Evolutionary conservation across 179 eudicot species (phyloP).

Genomic region (Sideroxylon spinosum): DNA sequence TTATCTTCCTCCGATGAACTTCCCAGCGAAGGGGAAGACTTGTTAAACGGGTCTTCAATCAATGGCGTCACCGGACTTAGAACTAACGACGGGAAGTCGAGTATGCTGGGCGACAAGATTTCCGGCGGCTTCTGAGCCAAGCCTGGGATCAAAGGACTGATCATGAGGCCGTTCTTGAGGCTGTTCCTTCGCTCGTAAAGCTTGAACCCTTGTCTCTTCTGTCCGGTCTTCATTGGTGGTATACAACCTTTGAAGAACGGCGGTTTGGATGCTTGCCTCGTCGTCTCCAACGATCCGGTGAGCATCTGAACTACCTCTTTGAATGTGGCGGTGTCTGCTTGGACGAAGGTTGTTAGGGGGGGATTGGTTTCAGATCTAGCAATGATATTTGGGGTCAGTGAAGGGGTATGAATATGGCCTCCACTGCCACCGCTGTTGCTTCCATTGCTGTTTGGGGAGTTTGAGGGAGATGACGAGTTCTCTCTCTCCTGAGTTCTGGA

Average conservation of each 20-base stretch:
- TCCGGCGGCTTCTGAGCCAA: constrained; percentile 20
- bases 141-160: constrained; percentile 32
- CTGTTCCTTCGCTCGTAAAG: constrained; percentile 57
- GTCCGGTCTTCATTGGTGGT: constrained; percentile 54
- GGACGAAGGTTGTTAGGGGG: constrained; percentile 58
- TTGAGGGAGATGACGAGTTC: constrained; percentile 28
- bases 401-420: constrained; percentile 24
- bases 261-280: constrained; percentile 21
- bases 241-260: constrained; percentile 24
- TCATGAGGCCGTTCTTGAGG: constrained; percentile 50
- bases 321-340: constrained; percentile 53
- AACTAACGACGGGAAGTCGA: constrained; percentile 47
- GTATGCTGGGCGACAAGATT: constrained; percentile 51
- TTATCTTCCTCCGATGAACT: constrained; percentile 38
- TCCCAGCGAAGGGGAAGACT: constrained; percentile 19
- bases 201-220: constrained; percentile 55
- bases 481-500: constrained; percentile 40
- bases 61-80: constrained; percentile 59
- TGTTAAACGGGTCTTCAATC: constrained; percentile 25
- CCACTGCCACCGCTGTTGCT: constrained; percentile 18
- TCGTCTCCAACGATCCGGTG: constrained; percentile 37
- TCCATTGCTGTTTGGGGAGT: constrained; percentile 27
- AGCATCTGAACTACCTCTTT: constrained; percentile 67
- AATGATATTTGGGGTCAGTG: constrained; percentile 32
- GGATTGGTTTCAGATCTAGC: constrained; percentile 46